Percentiles rank a stretch among this genome's conserved stretches.
Evolutionary conservation across 345 rosid species (phyloP).

Genomic region (Capsella bursapastoris): DNA sequence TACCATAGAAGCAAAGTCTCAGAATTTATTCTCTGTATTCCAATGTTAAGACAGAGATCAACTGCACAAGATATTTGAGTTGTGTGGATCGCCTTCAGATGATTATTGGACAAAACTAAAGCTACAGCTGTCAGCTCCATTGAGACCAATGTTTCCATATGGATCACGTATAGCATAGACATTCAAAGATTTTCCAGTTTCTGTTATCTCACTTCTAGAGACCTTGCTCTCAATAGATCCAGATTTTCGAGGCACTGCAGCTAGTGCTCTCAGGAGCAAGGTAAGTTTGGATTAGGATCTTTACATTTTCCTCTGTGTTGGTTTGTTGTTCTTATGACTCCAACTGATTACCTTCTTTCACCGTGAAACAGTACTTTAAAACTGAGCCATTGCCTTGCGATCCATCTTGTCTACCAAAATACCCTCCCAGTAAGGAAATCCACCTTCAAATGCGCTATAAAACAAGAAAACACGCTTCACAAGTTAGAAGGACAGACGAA

Average conservation of each 20-base stretch:
- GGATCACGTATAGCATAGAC: conserved; percentile 64
- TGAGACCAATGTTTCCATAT: conserved; percentile 78
- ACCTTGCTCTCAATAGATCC: conserved; percentile 83
- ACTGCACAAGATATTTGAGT: conserved; percentile 78
- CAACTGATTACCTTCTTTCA: neutral
- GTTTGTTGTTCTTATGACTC: conserved; percentile 12
- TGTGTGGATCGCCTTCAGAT: conserved; percentile 82
- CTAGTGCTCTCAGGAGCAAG: conserved; percentile 74
- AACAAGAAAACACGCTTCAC: conserved; percentile 56
- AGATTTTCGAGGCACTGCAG: conserved; percentile 69
- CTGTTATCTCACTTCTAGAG: conserved; percentile 71
- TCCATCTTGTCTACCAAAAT: conserved; percentile 88
- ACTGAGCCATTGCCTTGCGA: conserved; percentile 79
- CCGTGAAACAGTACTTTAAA: conserved; percentile 62
- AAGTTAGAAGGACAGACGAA: conserved; percentile 17
- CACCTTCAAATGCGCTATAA: conserved; percentile 65
- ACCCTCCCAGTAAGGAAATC: conserved; percentile 88
- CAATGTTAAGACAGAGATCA: conserved; percentile 64
- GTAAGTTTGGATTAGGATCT: conserved; percentile 44
- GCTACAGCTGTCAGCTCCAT: conserved; percentile 61
- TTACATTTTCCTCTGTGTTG: conserved; percentile 9
- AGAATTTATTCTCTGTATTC: conserved; percentile 17
- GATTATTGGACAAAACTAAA: conserved; percentile 70
- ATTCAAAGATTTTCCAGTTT: conserved; percentile 63
- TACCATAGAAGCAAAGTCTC: conserved; percentile 10